These are phyloP conservation scores for Verruconis gallopava DNA, from an alignment of 2,329 filamentous ascomycete species.

Conservation along the genomic window DNA sequence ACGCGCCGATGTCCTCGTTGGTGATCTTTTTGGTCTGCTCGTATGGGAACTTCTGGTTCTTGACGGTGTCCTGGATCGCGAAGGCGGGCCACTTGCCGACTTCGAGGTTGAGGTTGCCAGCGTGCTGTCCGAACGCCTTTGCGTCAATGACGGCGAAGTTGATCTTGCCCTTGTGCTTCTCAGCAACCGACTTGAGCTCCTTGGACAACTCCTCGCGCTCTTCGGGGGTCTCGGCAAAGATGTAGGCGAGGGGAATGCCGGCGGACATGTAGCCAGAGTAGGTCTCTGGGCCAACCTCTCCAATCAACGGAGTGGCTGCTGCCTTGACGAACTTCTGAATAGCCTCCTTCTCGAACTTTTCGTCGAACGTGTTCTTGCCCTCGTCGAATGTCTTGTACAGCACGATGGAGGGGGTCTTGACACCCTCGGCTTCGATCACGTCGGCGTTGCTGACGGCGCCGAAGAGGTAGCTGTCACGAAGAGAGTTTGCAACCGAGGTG, in stretches of 20 bases:
- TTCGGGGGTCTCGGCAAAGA: conserved; percentile 86
- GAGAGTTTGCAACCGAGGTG: conserved; percentile 56
- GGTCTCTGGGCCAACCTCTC: conserved; percentile 93
- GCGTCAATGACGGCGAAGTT: conserved; percentile 98
- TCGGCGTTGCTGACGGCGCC: conserved; percentile 72
- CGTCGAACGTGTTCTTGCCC: conserved; percentile 74
- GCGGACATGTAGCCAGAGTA: conserved; percentile 90
- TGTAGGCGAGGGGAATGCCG: conserved; percentile 87
- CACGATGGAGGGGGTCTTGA: conserved; percentile 74
- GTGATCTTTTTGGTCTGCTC: conserved; percentile 73
- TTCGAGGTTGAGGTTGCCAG: conserved; percentile 93
- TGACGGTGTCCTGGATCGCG: conserved; percentile 87
- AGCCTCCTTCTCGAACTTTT: conserved; percentile 67
- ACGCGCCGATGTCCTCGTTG: conserved; percentile 58
- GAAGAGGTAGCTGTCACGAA: conserved; percentile 88
- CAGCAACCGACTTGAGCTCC: conserved; percentile 70
- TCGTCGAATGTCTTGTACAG: conserved; percentile 98
- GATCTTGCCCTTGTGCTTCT: conserved; percentile 85
- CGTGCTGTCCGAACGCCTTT: conserved; percentile 85
- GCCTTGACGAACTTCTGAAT: conserved; percentile 77
- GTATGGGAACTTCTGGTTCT: conserved; percentile 96
- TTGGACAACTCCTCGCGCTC: conserved; percentile 71
- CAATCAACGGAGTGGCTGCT: conserved; percentile 76
- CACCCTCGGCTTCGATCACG: conserved; percentile 80
- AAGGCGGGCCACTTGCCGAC: conserved; percentile 92